Base-by-base conservation (phyloP, 768 basidiomycete species). In the Termitomyces sp. region DNA sequence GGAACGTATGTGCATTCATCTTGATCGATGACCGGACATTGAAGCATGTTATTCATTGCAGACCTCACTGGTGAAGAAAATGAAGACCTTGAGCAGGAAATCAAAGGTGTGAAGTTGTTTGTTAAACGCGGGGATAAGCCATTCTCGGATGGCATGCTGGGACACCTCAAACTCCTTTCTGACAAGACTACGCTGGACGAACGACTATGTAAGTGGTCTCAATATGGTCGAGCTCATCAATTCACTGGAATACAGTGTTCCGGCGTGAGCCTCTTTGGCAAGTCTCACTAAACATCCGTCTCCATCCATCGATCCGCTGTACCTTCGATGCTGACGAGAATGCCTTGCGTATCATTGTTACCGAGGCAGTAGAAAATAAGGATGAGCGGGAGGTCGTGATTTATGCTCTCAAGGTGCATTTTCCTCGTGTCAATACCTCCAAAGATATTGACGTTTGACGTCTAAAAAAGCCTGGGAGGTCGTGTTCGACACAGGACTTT, bases 211-310 rank as follows among this genome's bases (percentile, higher is more conserved):
- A 59, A 69, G 78, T 51, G 22, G 21, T 48, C 53, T 45, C 19
- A 51, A 42, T 40, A 45, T 37, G 44, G 57, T 21, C 26, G 10
- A 17, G 14, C 37, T 42, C 45, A 24, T 30, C n/a, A n/a, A 24
- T 26, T 43, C 30, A 45, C 24, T 22, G 14, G 28, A 28, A 45
- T 43, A 9, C 59, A 86, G 86, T 87, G 14, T 87, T 88, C 69
- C 80, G 85, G 7, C 81, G 86, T 5, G 86, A 87, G 58, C 86
- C 84, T 0, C 67, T 88, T 28, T 81, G 82, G 74, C 82, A 87
- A 62, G 81, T 87, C 0, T 80, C 85, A 0, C 82, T 87, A 82
- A 87, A 85, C 62, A 71, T 84, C 42, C 77, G 78, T 22, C 64
- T 88, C 49, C 72, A 72, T 43, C 71, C 82, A 8, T 67, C 79